Evolutionary conservation across 2,329 filamentous ascomycete genomes (phyloP), one percentile per base, ranked within the genome.

Genomic region (Lachnellula cervina): DNA sequence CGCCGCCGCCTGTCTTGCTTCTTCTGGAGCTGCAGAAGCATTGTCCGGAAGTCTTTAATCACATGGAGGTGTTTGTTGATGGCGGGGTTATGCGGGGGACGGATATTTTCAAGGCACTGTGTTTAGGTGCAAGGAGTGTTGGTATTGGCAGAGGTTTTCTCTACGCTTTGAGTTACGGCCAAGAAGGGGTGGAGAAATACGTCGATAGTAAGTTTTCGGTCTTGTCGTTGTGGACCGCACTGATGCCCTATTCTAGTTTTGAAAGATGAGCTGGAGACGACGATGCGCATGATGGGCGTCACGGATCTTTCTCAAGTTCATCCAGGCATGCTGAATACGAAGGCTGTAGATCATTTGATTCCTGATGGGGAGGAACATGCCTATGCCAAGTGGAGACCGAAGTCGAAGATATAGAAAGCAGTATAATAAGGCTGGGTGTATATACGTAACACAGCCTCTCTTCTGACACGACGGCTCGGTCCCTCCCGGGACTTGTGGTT

Each of bases 51-150:
- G 75, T 88, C 0, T 82, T 88, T 51, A 76, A 78, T 25, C 70
- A 71, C 51, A 74, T 87, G 67, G 81, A 87, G 63, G 78, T 88
- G 0, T 82, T 79, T 51, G 72, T 88, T 4, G 85, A 89, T 59
- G 83, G 84, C 0, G 86, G 86, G 0, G 76, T 89, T 32, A 76
- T 77, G n/a, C 73, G 84, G 17, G 86, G 86, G 0, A 81, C 82
- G 0, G 85, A 89, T 64, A 80, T 88, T 3, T 76, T 89, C 62
- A 88, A 88, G 68, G 83, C 82, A 0, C 64, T 88, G 11, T 85
- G 82, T 51, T 71, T 88, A 0, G 86, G 86, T 0, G 85, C 83
- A 0, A 83, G 73, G 52, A 83, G 80, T 0, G 84, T 84, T 0
- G 84, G 84, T 0, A 71, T 89, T 9, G 86, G 85, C 0, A 72